Evolutionary conservation across 1,284 basidiomycete species (phyloP), one percentile per base, ranked within the genome.

Genomic region (Kalmanozyma brasiliensis): DNA sequence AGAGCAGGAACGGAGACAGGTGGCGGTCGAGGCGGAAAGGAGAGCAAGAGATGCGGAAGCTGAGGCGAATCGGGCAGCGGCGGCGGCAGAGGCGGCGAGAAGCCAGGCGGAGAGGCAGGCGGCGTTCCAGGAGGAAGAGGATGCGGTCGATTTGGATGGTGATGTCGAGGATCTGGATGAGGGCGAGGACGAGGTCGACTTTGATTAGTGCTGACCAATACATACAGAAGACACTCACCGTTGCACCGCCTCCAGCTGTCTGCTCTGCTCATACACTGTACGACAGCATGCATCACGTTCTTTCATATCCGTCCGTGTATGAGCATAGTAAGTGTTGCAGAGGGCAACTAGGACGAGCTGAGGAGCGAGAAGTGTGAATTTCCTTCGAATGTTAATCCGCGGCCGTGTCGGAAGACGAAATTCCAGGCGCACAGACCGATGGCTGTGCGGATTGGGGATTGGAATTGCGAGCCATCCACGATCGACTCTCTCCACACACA

Each of bases 151-250:
- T 45, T 41, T 77, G 1, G 75, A 77, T 26, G 75, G 52, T 3
- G 75, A 75, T 22, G 52, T 75, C n/a, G 75, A 74, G 30, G 75
- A 77, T 46, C 43, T 77, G 11, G 75, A 77, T 38, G 60, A 67
- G 17, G 67, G 61, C 4, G 67, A 63, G 19, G 67, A 70, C 40
- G 67, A 70, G 22, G 67, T 70, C 1, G 67, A 70, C 38, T 70
- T 58, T 52, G 67, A 70, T 38, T 64, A 52, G 37, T 6, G 23
- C 11, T 8, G 17, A 23, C n/a, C n/a, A n/a, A n/a, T n/a, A n/a
- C n/a, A n/a, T n/a, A n/a, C n/a, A n/a, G n/a, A n/a, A n/a, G n/a
- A n/a, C n/a, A n/a, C n/a, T n/a, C n/a, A n/a, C n/a, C n/a, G n/a
- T n/a, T n/a, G n/a, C n/a, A n/a, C n/a, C n/a, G n/a, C n/a, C n/a